phyloP scores from a whole-genome alignment of 2,329 filamentous ascomycete genomes.

The Ophiostoma montium region DNA sequence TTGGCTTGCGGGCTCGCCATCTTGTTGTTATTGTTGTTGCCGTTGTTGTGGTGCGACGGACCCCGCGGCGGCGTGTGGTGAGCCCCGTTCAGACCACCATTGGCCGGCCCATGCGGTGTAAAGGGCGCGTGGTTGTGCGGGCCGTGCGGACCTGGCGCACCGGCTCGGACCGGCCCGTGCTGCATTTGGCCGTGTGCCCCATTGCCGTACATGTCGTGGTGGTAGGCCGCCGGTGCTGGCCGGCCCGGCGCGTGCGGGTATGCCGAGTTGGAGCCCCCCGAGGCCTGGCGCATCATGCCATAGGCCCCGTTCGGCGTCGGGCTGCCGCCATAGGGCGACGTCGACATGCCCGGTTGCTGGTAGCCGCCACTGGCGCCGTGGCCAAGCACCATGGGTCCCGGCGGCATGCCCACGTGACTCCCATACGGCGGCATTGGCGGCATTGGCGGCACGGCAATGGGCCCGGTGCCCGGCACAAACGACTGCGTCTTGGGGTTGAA shows the following conservation, averaged over 20 bases:
- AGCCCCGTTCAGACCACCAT: slow-evolving; percentile 9
- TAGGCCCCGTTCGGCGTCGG: slow-evolving; percentile 27
- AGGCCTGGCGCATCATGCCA: slow-evolving; percentile 42
- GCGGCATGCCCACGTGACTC: not conserved
- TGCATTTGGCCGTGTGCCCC: not conserved
- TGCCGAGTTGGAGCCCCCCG: slow-evolving; percentile 37
- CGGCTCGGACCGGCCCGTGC: not conserved
- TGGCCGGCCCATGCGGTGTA: not conserved
- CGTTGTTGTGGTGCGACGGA: slow-evolving; percentile 6
- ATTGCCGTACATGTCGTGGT: slow-evolving; percentile 3
- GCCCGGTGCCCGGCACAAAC: slow-evolving; percentile 57
- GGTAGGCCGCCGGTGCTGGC: slow-evolving; percentile 1
- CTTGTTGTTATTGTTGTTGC: no score
- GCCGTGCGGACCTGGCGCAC: not conserved
- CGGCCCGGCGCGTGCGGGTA: slow-evolving; percentile 28
- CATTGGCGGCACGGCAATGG: slow-evolving; percentile 21
- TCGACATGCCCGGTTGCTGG: slow-evolving; percentile 22
- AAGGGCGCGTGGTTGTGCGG: not conserved
- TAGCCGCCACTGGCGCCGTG: slow-evolving; percentile 24
- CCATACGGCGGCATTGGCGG: not conserved
- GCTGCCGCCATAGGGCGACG: slow-evolving; percentile 29
- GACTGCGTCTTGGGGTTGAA: slow-evolving; percentile 94
- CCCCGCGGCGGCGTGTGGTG: slow-evolving; percentile 4
- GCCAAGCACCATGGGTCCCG: slow-evolving; percentile 1
- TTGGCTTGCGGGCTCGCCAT: slow-evolving; percentile 11